Percentiles rank a stretch among this genome's conserved stretches.
These are phyloP conservation scores for Wickerhamia fluorescens DNA, from an alignment of 805 yeast species.

Conservation along the genomic window DNA sequence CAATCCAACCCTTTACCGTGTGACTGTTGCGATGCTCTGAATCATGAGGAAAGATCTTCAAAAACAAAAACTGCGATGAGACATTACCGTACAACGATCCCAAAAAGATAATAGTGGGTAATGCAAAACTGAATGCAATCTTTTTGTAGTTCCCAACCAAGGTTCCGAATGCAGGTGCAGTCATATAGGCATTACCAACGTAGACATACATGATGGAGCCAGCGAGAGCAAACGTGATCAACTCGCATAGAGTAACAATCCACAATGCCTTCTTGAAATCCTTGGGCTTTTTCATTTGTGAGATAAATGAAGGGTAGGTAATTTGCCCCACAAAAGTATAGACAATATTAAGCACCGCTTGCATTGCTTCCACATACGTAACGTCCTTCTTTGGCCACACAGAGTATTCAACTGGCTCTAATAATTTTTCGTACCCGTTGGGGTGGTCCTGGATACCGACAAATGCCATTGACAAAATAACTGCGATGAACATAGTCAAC, in stretches of 20 bases:
- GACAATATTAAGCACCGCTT: constrained; percentile 51
- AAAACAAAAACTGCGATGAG: constrained; percentile 45
- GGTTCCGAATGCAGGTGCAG: constrained; percentile 57
- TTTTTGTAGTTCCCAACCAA: constrained; percentile 40
- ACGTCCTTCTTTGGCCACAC: constrained; percentile 49
- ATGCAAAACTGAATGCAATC: constrained; percentile 52
- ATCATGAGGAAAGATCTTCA: constrained; percentile 34
- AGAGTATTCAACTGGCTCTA: constrained; percentile 34
- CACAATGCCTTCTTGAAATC: constrained; percentile 53
- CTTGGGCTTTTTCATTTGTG: constrained; percentile 50
- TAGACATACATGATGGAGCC: constrained; percentile 56
- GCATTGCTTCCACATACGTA: constrained; percentile 47
- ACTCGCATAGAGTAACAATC: constrained; percentile 44
- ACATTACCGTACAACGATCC: constrained; percentile 52
- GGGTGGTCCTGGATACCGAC: constrained; percentile 50
- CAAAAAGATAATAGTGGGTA: constrained; percentile 51
- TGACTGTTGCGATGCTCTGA: constrained; percentile 41
- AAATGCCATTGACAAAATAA: constrained; percentile 44
- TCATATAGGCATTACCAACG: constrained; percentile 47
- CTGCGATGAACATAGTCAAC: constrained; percentile 50
- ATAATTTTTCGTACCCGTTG: constrained; percentile 18
- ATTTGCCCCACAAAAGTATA: constrained; percentile 62
- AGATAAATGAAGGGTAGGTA: constrained; percentile 55
- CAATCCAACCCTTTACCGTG: constrained; percentile 45
- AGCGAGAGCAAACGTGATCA: constrained; percentile 43